A percentile compares a stretch with the other conserved stretches of the same genome.
Conservation (phyloP, 2,329 filamentous ascomycete species). For the Emmonsiellopsis sp. region DNA sequence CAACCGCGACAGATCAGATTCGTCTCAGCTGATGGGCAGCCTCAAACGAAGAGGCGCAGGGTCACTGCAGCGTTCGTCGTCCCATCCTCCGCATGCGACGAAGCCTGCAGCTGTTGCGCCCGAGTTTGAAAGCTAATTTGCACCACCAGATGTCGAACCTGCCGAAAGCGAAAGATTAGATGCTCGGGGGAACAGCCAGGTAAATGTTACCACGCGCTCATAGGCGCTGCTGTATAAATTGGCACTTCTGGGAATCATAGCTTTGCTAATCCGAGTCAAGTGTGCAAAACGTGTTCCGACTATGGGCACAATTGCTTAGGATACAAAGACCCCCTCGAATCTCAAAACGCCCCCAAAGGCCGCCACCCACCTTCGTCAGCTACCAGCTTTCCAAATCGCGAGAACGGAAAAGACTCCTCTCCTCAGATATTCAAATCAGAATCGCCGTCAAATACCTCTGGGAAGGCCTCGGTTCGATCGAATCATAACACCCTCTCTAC, state of each 20-base stretch:
- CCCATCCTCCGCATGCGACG: slow-evolving; percentile 1
- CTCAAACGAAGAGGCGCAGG: slow-evolving; percentile 67
- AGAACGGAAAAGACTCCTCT: slow-evolving; percentile 3
- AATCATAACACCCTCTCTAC: background rate
- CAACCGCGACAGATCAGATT: slow-evolving; percentile 55
- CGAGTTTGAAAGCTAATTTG: background rate
- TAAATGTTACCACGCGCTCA: slow-evolving; percentile 14
- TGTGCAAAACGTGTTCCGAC: slow-evolving; percentile 63
- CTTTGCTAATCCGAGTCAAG: slow-evolving; percentile 13
- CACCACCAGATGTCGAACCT: slow-evolving; percentile 54
- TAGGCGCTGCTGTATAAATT: background rate
- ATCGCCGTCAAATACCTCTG: background rate
- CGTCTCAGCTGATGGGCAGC: slow-evolving; percentile 73
- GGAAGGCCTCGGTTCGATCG: background rate
- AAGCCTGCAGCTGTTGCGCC: background rate
- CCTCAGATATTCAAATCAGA: background rate
- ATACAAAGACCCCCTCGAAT: slow-evolving; percentile 46
- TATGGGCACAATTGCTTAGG: slow-evolving; percentile 62
- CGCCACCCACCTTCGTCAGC: slow-evolving; percentile 19
- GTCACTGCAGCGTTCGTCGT: slow-evolving; percentile 66
- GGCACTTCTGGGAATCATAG: background rate
- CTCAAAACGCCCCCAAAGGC: slow-evolving; percentile 10
- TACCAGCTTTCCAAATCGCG: slow-evolving; percentile 11
- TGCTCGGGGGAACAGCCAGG: slow-evolving; percentile 64
- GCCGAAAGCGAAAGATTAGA: slow-evolving; percentile 66